These are phyloP conservation scores for Petasospora rhodanensis DNA, from an alignment of 1,139 yeast genomes.

Conservation along the genomic window DNA sequence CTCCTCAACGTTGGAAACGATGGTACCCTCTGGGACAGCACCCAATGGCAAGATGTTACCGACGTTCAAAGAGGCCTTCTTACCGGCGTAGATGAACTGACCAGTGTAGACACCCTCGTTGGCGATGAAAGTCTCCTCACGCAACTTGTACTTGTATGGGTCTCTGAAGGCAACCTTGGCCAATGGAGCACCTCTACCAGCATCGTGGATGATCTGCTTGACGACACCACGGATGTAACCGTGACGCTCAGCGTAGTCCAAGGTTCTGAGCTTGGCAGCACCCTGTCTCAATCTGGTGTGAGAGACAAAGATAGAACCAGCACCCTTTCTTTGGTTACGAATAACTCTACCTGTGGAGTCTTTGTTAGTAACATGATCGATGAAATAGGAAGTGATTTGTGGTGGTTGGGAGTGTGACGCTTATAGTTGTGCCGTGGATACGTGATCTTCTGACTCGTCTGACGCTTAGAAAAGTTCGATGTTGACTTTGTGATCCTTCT, in stretches of 20 bases:
- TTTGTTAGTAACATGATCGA: slow-evolving; percentile 20
- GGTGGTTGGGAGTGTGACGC: background rate
- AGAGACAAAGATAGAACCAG: slow-evolving; percentile 99
- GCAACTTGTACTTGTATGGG: slow-evolving; percentile 97
- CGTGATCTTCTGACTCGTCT: no score
- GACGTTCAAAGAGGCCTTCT: slow-evolving; percentile 94
- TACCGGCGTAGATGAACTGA: slow-evolving; percentile 98
- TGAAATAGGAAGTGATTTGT: background rate
- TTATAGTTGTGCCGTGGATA: no score
- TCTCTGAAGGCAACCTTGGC: slow-evolving; percentile 99
- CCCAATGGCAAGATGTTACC: slow-evolving; percentile 98
- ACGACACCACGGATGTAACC: slow-evolving; percentile 99
- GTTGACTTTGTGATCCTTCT: no score
- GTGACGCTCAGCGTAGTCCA: slow-evolving; percentile 99
- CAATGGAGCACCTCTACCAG: slow-evolving; percentile 99
- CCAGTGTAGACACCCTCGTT: slow-evolving; percentile 99
- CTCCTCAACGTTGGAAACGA: slow-evolving; percentile 97
- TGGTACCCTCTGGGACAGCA: slow-evolving; percentile 98
- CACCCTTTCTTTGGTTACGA: slow-evolving; percentile 99
- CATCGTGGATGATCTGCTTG: slow-evolving; percentile 97
- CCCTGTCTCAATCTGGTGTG: slow-evolving; percentile 99
- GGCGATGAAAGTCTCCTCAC: slow-evolving; percentile 98
- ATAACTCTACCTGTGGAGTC: slow-evolving; percentile 89
- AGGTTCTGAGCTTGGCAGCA: slow-evolving; percentile 99
- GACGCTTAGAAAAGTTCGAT: no score